These are phyloP conservation scores for Fusarium verticillioides DNA, from an alignment of 2,329 filamentous ascomycete species.

Conservation along the genomic window DNA sequence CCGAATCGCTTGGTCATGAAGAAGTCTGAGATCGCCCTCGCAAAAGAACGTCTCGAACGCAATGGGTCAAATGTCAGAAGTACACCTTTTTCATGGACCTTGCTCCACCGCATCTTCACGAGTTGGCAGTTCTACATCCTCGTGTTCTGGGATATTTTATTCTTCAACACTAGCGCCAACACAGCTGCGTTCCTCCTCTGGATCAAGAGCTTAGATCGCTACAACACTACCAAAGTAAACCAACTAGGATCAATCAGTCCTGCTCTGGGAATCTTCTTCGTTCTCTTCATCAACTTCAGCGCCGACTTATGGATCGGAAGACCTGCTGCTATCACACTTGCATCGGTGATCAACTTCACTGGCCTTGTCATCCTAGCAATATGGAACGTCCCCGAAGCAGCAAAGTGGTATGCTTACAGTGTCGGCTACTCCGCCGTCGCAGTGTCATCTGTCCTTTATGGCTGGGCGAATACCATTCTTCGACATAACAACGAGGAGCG, in stretches of 20 bases:
- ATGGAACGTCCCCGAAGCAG: background rate
- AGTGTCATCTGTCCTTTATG: background rate
- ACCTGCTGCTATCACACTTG: background rate
- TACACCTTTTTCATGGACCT: background rate
- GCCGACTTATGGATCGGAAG: background rate
- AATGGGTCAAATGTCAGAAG: background rate
- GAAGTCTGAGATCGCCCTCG: background rate
- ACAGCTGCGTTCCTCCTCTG: background rate
- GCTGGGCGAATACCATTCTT: background rate
- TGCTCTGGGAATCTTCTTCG: background rate
- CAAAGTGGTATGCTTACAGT: background rate
- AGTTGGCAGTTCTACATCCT: background rate
- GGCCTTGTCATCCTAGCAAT: background rate
- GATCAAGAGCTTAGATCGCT: background rate
- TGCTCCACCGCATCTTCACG: background rate
- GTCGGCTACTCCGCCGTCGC: background rate
- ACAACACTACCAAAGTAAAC: background rate
- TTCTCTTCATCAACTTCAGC: background rate
- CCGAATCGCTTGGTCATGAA: background rate
- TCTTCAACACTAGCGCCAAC: background rate
- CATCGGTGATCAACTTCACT: background rate
- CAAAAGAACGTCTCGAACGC: fast-evolving
- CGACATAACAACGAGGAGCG: background rate
- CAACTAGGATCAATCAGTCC: background rate
- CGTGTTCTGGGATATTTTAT: background rate